Percentiles rank a stretch among this genome's conserved stretches.
Evolutionary conservation across 2,329 filamentous ascomycete species (phyloP).

Genomic region (Penicillium sp.): DNA sequence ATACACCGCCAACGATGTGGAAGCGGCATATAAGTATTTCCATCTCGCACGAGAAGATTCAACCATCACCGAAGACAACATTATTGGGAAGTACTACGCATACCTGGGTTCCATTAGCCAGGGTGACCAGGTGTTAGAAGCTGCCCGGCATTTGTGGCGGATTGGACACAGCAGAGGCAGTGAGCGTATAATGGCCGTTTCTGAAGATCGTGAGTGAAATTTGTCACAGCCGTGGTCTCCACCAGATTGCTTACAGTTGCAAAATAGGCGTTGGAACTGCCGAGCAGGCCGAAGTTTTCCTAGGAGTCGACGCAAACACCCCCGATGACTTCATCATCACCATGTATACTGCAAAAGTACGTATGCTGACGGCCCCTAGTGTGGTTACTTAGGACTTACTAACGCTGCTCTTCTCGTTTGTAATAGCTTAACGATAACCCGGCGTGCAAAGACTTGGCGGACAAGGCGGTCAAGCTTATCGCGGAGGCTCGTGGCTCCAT

Average conservation of each 20-base stretch:
- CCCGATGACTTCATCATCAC: conserved; percentile 59
- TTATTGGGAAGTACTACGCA: conserved; percentile 62
- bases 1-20: conserved; percentile 57
- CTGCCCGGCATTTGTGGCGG: conserved; percentile 56
- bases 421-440: conserved; percentile 50
- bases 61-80: conserved; percentile 56
- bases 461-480: conserved; percentile 58
- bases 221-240: too few species aligned
- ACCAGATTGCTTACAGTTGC: too few species aligned
- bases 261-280: conserved; percentile 52
- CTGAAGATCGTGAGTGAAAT: conserved; percentile 47
- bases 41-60: conserved; percentile 50
- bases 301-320: conserved; percentile 52
- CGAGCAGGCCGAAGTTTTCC: conserved; percentile 62
- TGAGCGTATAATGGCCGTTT: conserved; percentile 56
- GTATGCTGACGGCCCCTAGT: too few species aligned
- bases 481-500: conserved; percentile 58
- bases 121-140: conserved; percentile 47
- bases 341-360: conserved; percentile 53
- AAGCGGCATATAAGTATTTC: conserved; percentile 59
- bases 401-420: too few species aligned
- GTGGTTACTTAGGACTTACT: too few species aligned
- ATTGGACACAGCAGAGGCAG: conserved; percentile 61
- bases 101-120: conserved; percentile 56
- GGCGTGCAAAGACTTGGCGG: conserved; percentile 49